Conservation (phyloP, 345 rosid species). For the Atalantia buxifolia region DNA sequence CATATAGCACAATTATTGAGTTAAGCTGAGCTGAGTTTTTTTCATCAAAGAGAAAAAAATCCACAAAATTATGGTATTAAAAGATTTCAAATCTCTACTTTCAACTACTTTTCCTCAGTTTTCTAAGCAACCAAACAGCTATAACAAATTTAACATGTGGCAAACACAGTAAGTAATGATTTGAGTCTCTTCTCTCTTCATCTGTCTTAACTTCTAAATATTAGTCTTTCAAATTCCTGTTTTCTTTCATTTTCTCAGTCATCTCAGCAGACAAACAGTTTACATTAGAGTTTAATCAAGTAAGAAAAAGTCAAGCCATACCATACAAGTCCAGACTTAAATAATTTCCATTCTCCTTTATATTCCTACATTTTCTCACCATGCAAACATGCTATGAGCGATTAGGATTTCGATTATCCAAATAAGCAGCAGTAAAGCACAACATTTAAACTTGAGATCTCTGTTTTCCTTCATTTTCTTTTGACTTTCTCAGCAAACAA, state of each 20-base stretch:
- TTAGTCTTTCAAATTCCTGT: not conserved
- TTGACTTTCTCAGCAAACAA: not conserved
- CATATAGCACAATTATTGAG: not conserved
- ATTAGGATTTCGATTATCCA: not conserved
- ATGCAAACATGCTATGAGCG: not conserved
- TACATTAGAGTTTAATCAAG: not conserved
- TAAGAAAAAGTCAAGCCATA: not conserved
- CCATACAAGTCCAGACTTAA: not conserved
- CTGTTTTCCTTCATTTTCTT: not conserved
- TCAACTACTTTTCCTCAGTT: not conserved
- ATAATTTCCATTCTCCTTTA: not conserved
- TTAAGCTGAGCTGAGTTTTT: not conserved
- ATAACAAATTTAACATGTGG: no score
- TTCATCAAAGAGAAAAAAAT: not conserved
- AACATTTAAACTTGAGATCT: not conserved
- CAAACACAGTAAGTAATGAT: not conserved
- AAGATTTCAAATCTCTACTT: not conserved
- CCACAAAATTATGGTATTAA: not conserved
- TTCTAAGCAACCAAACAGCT: not conserved
- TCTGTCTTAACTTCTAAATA: not conserved
- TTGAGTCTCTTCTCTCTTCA: not conserved
- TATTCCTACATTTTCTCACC: not conserved
- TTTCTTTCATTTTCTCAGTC: not conserved
- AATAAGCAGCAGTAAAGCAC: not conserved
- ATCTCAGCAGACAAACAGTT: not conserved